Evolutionary conservation across 2,329 filamentous ascomycete genomes (phyloP).

Genomic region (Microsporum canis): DNA sequence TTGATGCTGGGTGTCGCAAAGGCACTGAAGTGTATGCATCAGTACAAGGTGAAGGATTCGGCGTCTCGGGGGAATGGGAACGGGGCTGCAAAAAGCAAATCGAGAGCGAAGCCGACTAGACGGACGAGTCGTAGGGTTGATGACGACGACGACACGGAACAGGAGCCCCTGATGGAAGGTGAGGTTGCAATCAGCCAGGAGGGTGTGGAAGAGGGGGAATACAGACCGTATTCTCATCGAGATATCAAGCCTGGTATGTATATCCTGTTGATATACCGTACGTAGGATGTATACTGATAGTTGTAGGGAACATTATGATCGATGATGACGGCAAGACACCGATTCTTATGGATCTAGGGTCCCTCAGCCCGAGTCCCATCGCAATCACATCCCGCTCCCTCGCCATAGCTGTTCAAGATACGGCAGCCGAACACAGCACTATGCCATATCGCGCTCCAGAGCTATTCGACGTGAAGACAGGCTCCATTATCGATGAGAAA

Average conservation of each 20-base stretch:
- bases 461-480: conserved; percentile 95
- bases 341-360: conserved; percentile 95
- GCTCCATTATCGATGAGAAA: conserved; percentile 82
- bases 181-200: conserved; percentile 59
- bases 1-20: conserved; percentile 86
- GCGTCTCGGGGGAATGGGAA: conserved; percentile 29
- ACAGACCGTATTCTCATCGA: conserved; percentile 78
- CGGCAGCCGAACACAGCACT: conserved; percentile 88
- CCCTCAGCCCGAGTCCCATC: conserved; percentile 73
- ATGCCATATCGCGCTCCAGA: conserved; percentile 98
- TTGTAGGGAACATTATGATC: conserved; percentile 86
- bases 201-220: conserved; percentile 55
- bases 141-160: conserved; percentile 61
- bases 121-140: conserved; percentile 35
- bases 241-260: conserved; percentile 87
- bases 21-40: conserved; percentile 81
- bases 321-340: conserved; percentile 77
- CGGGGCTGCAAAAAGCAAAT: conserved; percentile 22
- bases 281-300: neutral
- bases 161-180: conserved; percentile 70
- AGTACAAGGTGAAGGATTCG: conserved; percentile 58
- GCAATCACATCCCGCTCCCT: conserved; percentile 81
- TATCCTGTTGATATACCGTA: neutral
- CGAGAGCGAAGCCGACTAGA: conserved; percentile 28
- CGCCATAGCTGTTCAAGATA: conserved; percentile 86